Evolutionary conservation across 345 rosid species (phyloP), one percentile per base, ranked within the genome.

Genomic region (Orychophragmus violaceus): DNA sequence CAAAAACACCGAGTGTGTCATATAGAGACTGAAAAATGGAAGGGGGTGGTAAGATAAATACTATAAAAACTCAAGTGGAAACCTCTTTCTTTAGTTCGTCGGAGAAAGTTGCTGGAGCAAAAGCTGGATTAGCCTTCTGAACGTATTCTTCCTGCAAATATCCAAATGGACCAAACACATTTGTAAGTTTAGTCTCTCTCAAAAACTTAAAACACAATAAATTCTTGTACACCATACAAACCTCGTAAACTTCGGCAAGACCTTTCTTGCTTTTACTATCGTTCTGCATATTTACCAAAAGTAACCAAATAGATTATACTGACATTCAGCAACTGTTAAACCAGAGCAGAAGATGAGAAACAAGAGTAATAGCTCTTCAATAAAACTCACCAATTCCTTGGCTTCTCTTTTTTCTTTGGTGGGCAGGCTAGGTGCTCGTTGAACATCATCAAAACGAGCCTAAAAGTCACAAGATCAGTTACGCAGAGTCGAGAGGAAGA

Each of bases 181-280:
- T 3, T 71, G 58, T 45, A 64, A 58, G 48, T 39, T 52, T 30
- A 16, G 57, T 44, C 23, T 36, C 69, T 3, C 52, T 42, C 56
- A 36, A 55, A 8, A 8, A 18, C n/a, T 8, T 24, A 46, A 37
- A 64, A 58, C 49, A 19, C 14, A 64, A 57, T 24, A 18, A 39
- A 9, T 8, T 10, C 42, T 33, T 36, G 50, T 41, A 21, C 1
- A 49, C 58, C 12, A 28, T 30, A 74, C 93, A 74, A 78, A 92
- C 99, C 99, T 90, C 99, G 63, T 94, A 94, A 75, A 94, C 79
- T 80, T 94, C 96, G n/a, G 89, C 99, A 30, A 94, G 95, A 74
- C 97, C 92, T 81, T 82, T 88, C 81, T 88, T 90, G 82, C 96
- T 94, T 77, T 88, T 94, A 65, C 72, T 88, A 42, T 94, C 97